phyloP scores from a whole-genome alignment of 208 protist genomes.

The Acanthamoeba royreba region DNA sequence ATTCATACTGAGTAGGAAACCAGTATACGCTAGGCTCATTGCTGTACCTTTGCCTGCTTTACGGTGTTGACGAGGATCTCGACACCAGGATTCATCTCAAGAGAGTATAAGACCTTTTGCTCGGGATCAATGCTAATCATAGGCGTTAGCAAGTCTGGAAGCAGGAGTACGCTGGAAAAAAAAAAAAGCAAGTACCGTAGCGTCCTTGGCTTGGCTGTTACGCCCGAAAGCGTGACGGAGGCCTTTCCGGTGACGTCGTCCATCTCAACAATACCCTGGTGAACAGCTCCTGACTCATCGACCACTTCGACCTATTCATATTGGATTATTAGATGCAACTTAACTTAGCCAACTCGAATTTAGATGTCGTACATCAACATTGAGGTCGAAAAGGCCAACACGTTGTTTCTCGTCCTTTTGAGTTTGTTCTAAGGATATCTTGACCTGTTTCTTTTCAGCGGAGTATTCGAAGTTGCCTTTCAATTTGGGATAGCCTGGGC shows the following conservation, averaged over 20 bases:
- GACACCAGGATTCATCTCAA: not conserved
- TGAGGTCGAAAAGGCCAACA: not conserved
- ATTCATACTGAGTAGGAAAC: not conserved
- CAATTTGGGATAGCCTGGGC: not conserved
- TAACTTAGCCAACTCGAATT: not conserved
- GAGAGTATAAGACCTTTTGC: not conserved
- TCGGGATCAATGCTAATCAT: not conserved
- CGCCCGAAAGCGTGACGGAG: not conserved
- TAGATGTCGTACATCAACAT: not conserved
- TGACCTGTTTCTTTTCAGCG: not conserved
- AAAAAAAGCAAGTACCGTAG: no score
- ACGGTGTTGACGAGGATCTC: not conserved
- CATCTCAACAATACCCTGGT: not conserved
- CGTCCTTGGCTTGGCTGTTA: not conserved
- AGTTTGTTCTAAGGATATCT: not conserved
- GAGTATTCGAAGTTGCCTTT: not conserved
- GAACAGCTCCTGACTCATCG: not conserved
- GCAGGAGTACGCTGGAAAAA: not conserved
- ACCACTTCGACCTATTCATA: not conserved
- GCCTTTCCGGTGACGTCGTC: not conserved
- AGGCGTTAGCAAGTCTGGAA: not conserved
- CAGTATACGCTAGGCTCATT: not conserved
- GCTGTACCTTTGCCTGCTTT: not conserved
- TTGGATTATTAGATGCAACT: not conserved
- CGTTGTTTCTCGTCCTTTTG: not conserved